Percentiles rank a stretch among this genome's conserved stretches.
Conservation (phyloP, 495 filamentous ascomycete genomes). For the Daldinia grandis region DNA sequence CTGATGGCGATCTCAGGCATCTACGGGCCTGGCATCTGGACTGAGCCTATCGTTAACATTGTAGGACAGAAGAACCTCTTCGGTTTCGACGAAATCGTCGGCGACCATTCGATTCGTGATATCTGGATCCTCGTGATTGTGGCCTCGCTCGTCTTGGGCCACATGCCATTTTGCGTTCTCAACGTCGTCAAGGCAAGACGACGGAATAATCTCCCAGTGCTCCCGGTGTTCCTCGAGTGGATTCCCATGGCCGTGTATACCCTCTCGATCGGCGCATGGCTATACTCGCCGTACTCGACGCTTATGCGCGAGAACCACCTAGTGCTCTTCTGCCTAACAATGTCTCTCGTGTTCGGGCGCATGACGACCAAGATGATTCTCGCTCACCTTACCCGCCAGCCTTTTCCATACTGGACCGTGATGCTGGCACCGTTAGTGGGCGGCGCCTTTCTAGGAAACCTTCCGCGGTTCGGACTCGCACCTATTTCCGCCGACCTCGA, state of each 20-base stretch:
- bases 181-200: conserved; percentile 84
- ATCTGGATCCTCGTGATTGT: conserved; percentile 86
- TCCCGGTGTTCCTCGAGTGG: conserved; percentile 94
- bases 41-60: conserved; percentile 70
- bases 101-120: conserved; percentile 75
- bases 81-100: conserved; percentile 64
- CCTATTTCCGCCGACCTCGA: conserved; percentile 68
- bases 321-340: conserved; percentile 89
- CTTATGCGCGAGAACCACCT: conserved; percentile 83
- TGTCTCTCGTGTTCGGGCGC: conserved; percentile 97
- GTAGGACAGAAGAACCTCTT: conserved; percentile 64
- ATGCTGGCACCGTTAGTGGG: conserved; percentile 85
- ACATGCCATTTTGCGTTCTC: conserved; percentile 81
- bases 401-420: conserved; percentile 96
- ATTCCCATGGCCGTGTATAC: conserved; percentile 87
- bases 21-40: conserved; percentile 91
- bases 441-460: conserved; percentile 82
- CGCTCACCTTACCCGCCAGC: conserved; percentile 89
- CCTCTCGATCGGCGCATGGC: conserved; percentile 76
- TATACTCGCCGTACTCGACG: conserved; percentile 85
- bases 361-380: conserved; percentile 99
- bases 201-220: conserved; percentile 74
- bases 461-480: conserved; percentile 79
- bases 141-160: conserved; percentile 74
- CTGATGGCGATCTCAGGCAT: conserved; percentile 87